phyloP scores from a whole-genome alignment of 108 stramenopile species.

The Cyclotella cryptica region DNA sequence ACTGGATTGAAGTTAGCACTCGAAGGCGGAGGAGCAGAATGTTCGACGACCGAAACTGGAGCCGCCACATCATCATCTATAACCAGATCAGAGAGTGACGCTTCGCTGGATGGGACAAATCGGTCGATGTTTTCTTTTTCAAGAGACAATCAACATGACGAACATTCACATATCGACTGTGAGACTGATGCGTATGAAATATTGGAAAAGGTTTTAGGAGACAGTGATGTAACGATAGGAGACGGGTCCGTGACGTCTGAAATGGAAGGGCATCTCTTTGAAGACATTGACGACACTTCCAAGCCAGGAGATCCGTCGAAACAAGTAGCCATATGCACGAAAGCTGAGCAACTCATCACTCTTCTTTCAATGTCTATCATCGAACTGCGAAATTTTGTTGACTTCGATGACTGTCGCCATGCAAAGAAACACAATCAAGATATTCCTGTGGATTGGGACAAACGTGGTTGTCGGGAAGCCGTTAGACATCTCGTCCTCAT shows the following conservation, averaged over 20 bases:
- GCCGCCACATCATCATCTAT: slow-evolving; percentile 6
- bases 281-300: slow-evolving; percentile 18
- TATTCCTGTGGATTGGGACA: slow-evolving; percentile 68
- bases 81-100: slow-evolving; percentile 10
- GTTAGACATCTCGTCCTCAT: slow-evolving; percentile 77
- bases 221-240: slow-evolving; percentile 11
- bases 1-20: slow-evolving; percentile 20
- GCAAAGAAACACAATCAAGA: slow-evolving; percentile 52
- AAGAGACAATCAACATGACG: background rate
- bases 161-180: background rate
- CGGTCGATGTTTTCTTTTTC: slow-evolving; percentile 8
- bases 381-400: slow-evolving; percentile 62
- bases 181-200: slow-evolving; percentile 38
- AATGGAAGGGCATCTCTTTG: slow-evolving; percentile 30
- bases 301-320: slow-evolving; percentile 14
- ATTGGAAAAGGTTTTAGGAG: slow-evolving; percentile 10
- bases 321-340: slow-evolving; percentile 25
- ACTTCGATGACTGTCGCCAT: slow-evolving; percentile 66
- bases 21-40: slow-evolving; percentile 24
- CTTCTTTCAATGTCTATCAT: slow-evolving; percentile 66
- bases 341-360: slow-evolving; percentile 55
- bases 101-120: slow-evolving; percentile 20
- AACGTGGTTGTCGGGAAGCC: slow-evolving; percentile 61
- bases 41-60: slow-evolving; percentile 10
- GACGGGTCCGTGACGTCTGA: slow-evolving; percentile 47